Evolutionary conservation across 768 basidiomycete genomes (phyloP), one percentile per base, ranked within the genome.

Genomic region (Butyriboletus loyo): DNA sequence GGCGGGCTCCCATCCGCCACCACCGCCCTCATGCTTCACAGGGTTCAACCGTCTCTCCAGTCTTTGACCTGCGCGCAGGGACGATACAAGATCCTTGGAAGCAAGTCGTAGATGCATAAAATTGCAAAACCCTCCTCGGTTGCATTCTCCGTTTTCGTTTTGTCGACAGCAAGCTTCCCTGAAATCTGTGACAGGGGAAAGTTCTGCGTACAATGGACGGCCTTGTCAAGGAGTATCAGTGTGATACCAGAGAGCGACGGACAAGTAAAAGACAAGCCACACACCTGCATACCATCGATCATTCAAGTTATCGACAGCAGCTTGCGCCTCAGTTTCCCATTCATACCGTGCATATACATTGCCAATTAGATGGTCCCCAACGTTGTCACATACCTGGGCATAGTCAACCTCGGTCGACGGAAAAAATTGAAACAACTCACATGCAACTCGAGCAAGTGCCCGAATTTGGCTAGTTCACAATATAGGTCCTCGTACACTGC

Each of bases 311-410:
- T 96, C 92, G 7, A 98, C 92, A 3, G 96, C 96, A 28, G 86
- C 76, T 64, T 93, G 89, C 9, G 96, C 96, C 68, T 99, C 96
- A 0, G 94, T 94, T 72, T 99, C 96, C 94, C 93, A 97, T 65
- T 99, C 96, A 65, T 91, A 99, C 22, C 96, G 84, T 5, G 95
- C 96, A 66, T 99, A 99, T 2, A 99, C 96, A 62, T 98, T 97
- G 22, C 95, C 95, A 63, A 96, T 92, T 24, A 98, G 77, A 67
- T 99, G 96, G 67, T 98, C 97, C n/a, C 97, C 97, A 31, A 99
- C 95, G 66, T 99, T 99, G 74, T 99, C 96, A 66, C 96, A 99
- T 13, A 99, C 88, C 88, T 90, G 38, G 8, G 17, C 3, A 37
- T 24, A 37, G 10, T 58, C 32, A 55, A 46, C 9, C 15, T 48